Percentiles rank a stretch among this genome's conserved stretches.
Evolutionary conservation across 192 early-diverging fungal species (phyloP).

Genomic region (Coemansia sp.): DNA sequence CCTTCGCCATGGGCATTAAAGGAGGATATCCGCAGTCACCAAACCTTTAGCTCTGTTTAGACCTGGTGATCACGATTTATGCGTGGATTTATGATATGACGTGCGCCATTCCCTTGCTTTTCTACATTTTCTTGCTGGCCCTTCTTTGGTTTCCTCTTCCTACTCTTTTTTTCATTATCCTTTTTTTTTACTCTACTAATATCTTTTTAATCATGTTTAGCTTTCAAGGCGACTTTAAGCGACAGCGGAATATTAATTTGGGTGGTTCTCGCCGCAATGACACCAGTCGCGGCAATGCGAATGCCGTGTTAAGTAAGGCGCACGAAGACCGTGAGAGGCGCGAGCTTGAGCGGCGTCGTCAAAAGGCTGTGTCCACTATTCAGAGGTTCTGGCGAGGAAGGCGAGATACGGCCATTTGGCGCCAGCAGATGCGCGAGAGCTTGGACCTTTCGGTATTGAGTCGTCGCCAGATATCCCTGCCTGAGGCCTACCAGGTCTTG

Average conservation of each 20-base stretch:
- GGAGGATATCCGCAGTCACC: not conserved
- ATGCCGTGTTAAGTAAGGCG: slow-evolving; percentile 66
- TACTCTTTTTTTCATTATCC: not conserved
- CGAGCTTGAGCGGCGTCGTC: slow-evolving; percentile 67
- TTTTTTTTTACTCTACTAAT: slow-evolving; percentile 4
- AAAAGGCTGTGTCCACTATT: slow-evolving; percentile 63
- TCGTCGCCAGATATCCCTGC: not conserved
- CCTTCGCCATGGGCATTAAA: not conserved
- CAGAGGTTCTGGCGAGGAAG: slow-evolving; percentile 58
- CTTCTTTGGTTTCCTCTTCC: not conserved
- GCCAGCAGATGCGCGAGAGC: slow-evolving; percentile 24
- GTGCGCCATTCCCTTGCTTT: not conserved
- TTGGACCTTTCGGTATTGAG: slow-evolving; percentile 23
- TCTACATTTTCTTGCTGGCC: not conserved
- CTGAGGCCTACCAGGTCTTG: slow-evolving; percentile 6
- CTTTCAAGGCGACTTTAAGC: slow-evolving; percentile 84
- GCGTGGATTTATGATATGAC: not conserved
- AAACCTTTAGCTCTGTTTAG: not conserved
- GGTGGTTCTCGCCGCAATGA: slow-evolving; percentile 76
- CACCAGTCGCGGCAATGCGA: slow-evolving; percentile 51
- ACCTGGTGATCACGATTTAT: slow-evolving; percentile 7
- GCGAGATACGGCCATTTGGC: slow-evolving; percentile 23
- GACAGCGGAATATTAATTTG: slow-evolving; percentile 77
- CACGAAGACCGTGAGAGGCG: slow-evolving; percentile 73
- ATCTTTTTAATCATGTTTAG: slow-evolving; percentile 53